Base-by-base conservation (phyloP, 2,329 filamentous ascomycete genomes). In the Hypoxylon sp. region DNA sequence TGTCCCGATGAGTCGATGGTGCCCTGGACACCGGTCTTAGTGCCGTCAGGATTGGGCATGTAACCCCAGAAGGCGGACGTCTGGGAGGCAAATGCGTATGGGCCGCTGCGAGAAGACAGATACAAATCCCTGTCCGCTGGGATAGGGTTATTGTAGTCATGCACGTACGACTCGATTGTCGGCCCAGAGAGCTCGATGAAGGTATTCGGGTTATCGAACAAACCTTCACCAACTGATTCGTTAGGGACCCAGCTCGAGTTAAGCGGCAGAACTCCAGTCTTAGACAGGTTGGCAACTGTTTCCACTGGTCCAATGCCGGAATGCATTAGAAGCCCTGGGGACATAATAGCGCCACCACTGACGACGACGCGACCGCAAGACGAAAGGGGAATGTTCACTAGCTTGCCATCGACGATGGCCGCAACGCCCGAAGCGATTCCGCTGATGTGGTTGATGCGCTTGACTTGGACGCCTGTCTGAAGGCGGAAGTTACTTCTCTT, bases 181-280 rank as follows among this genome's bases (percentile, higher is more conserved):
- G 75, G 69, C 3, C 67, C 67, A 1, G 70, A 70, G 1, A 81
- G 68, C 57, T 78, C 74, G 62, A 81, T 77, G 53, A 77, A 79
- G 1, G 78, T 81, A 54, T 81, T 81, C 4, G 80, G 78, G 59
- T 82, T 82, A 60, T 81, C 79, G 55, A 80, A 82, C 19, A 82
- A 73, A 23, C 75, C 74, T 9, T 72, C 67, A 31, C 79, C 79
- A 3, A 83, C 73, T 3, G 72, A 69, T 0, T 71, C 71, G 60
- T 78, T 78, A 62, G 77, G 73, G 50, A 82, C 72, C 78, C 78
- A 81, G 15, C 59, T 62, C 0, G 73, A 67, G 2, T 60, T 60
- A 36, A 63, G 62, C 1, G 65, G 50, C 0, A 64, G 55, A 6
- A 63, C 26, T 7, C 52, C 57, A 13, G 54, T 47, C 3, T 46